phyloP scores from a whole-genome alignment of 306 rosid genomes.

The Prunus fruticosa region DNA sequence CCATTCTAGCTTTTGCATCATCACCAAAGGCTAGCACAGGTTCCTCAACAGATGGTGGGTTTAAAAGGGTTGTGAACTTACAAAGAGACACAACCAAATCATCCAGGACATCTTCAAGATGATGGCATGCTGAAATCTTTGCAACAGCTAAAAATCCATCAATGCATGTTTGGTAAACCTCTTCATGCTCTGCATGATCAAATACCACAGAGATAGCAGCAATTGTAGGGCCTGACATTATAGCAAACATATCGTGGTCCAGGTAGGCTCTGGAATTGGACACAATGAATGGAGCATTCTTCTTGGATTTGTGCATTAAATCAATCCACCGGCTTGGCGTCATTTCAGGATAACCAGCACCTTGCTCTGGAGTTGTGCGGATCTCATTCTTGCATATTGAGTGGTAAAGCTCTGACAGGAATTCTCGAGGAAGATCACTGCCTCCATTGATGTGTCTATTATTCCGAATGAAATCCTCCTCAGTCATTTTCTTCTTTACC shows the following conservation, averaged over 20 bases:
- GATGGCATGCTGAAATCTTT: slow-evolving; percentile 95
- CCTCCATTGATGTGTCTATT: slow-evolving; percentile 94
- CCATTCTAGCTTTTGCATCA: slow-evolving; percentile 93
- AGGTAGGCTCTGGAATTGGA: slow-evolving; percentile 86
- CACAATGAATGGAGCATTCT: slow-evolving; percentile 81
- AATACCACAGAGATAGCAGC: slow-evolving; percentile 98
- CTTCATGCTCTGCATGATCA: slow-evolving; percentile 96
- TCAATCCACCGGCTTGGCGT: slow-evolving; percentile 96
- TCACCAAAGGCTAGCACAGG: slow-evolving; percentile 94
- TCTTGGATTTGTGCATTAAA: slow-evolving; percentile 84
- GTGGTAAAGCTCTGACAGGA: slow-evolving; percentile 76
- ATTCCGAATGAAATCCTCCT: slow-evolving; percentile 90
- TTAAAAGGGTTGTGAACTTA: slow-evolving; percentile 91
- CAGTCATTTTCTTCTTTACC: slow-evolving; percentile 98
- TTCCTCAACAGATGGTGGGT: slow-evolving; percentile 83
- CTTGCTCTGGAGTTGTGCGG: slow-evolving; percentile 92
- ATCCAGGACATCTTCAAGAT: slow-evolving; percentile 97
- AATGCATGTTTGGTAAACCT: slow-evolving; percentile 88
- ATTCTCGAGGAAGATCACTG: slow-evolving; percentile 88
- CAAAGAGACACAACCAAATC: slow-evolving; percentile 98
- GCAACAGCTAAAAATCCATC: slow-evolving; percentile 96
- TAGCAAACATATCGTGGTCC: slow-evolving; percentile 95
- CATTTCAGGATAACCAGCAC: slow-evolving; percentile 93
- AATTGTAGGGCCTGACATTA: slow-evolving; percentile 97
- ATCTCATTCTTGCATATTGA: slow-evolving; percentile 96